A percentile compares a stretch with the other conserved stretches of the same genome.
phyloP scores from a whole-genome alignment of 345 rosid genomes.

The Chamaenerion angustifolium region DNA sequence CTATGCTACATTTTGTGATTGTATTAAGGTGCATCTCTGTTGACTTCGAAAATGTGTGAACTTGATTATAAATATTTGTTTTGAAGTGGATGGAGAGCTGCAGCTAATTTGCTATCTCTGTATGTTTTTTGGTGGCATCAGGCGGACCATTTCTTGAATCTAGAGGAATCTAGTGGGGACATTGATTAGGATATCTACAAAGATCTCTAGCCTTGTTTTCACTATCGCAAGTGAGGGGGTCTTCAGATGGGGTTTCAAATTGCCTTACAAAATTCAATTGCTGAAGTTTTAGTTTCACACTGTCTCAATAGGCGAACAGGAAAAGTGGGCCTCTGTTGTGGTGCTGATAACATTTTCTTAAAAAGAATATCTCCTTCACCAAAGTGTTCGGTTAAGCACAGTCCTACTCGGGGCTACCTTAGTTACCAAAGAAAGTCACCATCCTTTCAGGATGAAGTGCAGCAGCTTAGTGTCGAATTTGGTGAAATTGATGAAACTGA shows the following conservation, averaged over 20 bases:
- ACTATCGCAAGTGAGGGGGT: too few species aligned
- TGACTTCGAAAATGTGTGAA: too few species aligned
- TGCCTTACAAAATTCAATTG: slow-evolving; percentile 20
- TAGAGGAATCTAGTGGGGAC: too few species aligned
- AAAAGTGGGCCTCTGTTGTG: slow-evolving; percentile 11
- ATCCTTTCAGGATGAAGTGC: slow-evolving; percentile 18
- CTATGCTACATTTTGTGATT: too few species aligned
- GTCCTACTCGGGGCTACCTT: slow-evolving; percentile 15
- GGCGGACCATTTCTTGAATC: too few species aligned
- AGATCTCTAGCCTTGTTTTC: too few species aligned
- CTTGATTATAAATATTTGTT: too few species aligned
- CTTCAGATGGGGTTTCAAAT: slow-evolving; percentile 26
- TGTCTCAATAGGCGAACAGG: slow-evolving; percentile 12
- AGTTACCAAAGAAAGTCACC: slow-evolving; percentile 8
- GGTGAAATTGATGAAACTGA: slow-evolving; percentile 25
- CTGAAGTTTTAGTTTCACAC: slow-evolving; percentile 19
- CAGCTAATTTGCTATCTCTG: too few species aligned
- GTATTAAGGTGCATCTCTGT: too few species aligned
- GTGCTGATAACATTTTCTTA: slow-evolving; percentile 7
- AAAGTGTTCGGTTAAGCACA: slow-evolving; percentile 9
- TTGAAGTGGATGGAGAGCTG: too few species aligned
- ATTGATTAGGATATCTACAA: too few species aligned
- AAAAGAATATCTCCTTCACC: slow-evolving; percentile 7
- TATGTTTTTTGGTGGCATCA: too few species aligned
- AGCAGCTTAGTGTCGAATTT: slow-evolving; percentile 24